Conservation (phyloP, 805 yeast species). For the Yarrowia yakushimensis region DNA sequence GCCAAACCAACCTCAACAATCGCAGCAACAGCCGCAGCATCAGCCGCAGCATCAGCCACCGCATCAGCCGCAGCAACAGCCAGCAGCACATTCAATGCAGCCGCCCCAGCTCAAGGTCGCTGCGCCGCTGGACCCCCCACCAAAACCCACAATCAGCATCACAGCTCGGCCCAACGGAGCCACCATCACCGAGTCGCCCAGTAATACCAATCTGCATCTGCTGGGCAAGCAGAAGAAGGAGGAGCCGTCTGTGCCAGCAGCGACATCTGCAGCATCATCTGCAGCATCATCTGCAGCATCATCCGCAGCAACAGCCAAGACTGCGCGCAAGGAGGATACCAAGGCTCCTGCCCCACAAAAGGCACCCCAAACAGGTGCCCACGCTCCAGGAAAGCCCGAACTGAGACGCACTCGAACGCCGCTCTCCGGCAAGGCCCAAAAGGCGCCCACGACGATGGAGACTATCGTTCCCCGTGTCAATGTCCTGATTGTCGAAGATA, state of each 20-base stretch:
- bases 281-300: background rate
- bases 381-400: background rate
- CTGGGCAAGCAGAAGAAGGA: constrained; percentile 10
- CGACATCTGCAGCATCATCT: background rate
- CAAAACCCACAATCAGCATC: constrained; percentile 16
- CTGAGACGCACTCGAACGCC: constrained; percentile 13
- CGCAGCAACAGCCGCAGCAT: background rate
- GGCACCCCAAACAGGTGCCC: background rate
- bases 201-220: constrained; percentile 16
- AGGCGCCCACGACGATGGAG: constrained; percentile 29
- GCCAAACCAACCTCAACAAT: background rate
- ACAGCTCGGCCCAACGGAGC: constrained; percentile 24
- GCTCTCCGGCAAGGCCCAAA: background rate
- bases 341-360: background rate
- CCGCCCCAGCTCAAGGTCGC: background rate
- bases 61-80: background rate
- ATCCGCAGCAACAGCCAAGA: background rate
- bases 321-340: background rate
- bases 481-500: constrained; percentile 93
- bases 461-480: constrained; percentile 84
- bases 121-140: background rate
- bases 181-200: constrained; percentile 21
- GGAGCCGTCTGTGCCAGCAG: background rate
- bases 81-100: background rate
- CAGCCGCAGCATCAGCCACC: background rate